Conservation (phyloP, 768 basidiomycete genomes). For the Cubamyces lactineus region DNA sequence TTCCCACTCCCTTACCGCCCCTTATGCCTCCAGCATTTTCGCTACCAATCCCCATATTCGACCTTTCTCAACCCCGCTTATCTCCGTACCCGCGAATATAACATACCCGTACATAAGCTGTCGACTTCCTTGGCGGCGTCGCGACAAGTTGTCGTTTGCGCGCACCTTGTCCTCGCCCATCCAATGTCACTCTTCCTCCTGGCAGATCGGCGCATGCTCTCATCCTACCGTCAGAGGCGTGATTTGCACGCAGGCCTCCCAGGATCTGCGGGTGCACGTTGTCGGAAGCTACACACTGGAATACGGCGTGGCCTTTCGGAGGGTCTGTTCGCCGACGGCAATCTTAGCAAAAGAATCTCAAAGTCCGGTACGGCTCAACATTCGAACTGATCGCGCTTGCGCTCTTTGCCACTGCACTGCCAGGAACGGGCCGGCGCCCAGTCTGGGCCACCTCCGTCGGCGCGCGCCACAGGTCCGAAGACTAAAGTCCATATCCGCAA, state of each 20-base stretch:
- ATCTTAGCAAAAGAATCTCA: neutral
- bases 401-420: neutral
- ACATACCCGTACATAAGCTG: no score
- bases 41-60: neutral
- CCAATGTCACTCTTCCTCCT: neutral
- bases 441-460: neutral
- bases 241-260: neutral
- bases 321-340: slow-evolving; percentile 6
- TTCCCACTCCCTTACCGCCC: slow-evolving; percentile 7
- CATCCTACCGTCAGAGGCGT: neutral
- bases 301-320: neutral
- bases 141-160: neutral
- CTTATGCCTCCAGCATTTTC: neutral
- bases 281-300: no score
- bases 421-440: slow-evolving; percentile 4
- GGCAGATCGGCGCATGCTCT: slow-evolving; percentile 8
- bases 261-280: neutral
- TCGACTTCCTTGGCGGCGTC: neutral
- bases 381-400: slow-evolving; percentile 6
- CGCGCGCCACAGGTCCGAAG: neutral
- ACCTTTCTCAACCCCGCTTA: neutral
- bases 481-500: neutral
- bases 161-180: slow-evolving; percentile 15
- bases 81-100: neutral
- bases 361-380: slow-evolving; percentile 19